Evolutionary conservation across 2,329 filamentous ascomycete species (phyloP).

Genomic region (Laburnicola sp.): DNA sequence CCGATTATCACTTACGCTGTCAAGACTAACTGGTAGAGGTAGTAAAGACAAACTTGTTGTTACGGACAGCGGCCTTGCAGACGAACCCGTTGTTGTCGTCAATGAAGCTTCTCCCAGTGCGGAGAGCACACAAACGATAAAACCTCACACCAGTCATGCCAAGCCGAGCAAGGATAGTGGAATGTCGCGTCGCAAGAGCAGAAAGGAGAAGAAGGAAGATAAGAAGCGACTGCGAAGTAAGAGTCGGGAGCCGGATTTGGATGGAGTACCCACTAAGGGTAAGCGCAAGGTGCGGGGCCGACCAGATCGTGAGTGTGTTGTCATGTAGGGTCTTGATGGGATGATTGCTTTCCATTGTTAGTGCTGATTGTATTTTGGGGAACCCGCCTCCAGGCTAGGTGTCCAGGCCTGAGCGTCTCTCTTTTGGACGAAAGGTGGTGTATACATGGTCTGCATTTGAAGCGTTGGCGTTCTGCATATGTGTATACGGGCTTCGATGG

Average conservation of each 20-base stretch:
- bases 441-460: conserved; percentile 3
- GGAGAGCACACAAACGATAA: conserved; percentile 17
- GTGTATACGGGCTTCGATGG: not conserved
- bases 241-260: conserved; percentile 45
- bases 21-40: conserved; percentile 45
- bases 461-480: conserved; percentile 8
- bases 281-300: conserved; percentile 33
- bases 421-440: not conserved
- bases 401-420: conserved; percentile 1
- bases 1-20: conserved; percentile 49
- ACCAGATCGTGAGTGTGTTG: conserved; percentile 49
- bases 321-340: conserved; percentile 43
- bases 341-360: too few relatives aligned
- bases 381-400: conserved; percentile 7
- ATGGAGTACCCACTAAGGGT: conserved; percentile 28
- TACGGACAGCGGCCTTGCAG: conserved; percentile 20
- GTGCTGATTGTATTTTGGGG: too few relatives aligned
- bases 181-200: conserved; percentile 33
- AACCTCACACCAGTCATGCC: conserved; percentile 14
- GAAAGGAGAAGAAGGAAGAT: conserved; percentile 35
- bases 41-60: conserved; percentile 47
- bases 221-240: conserved; percentile 43
- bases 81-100: conserved; percentile 37
- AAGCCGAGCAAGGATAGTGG: conserved; percentile 31
- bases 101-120: conserved; percentile 22